A percentile compares a stretch with the other conserved stretches of the same genome.
Evolutionary conservation across 805 yeast genomes (phyloP).

Genomic region (Monosporozyma servazzii): DNA sequence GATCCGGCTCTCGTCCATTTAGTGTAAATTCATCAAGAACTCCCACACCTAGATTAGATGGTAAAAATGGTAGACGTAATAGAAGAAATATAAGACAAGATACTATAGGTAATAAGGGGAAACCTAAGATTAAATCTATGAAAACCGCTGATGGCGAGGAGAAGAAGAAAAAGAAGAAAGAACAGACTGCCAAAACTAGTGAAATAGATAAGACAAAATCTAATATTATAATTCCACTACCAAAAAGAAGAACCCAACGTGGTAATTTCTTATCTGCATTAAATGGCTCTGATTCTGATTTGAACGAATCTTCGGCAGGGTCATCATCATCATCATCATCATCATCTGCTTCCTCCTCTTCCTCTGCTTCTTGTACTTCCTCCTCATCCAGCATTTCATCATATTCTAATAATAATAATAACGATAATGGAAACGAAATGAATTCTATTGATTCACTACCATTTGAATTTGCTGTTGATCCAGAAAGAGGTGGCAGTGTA

Average conservation of each 20-base stretch:
- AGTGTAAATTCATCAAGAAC: slow-evolving; percentile 7
- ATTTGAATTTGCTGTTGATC: slow-evolving; percentile 26
- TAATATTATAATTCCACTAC: neutral
- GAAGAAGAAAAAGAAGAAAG: neutral
- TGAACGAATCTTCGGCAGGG: neutral
- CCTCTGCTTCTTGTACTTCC: neutral
- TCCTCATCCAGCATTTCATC: neutral
- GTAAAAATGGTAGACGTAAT: neutral
- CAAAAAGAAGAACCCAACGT: slow-evolving; percentile 2
- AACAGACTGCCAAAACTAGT: neutral
- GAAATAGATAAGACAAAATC: neutral
- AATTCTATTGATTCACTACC: slow-evolving; percentile 8
- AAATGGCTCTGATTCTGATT: slow-evolving; percentile 5
- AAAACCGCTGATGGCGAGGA: neutral
- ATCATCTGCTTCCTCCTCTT: slow-evolving; percentile 1
- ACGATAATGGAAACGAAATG: neutral
- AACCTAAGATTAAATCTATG: too few relatives aligned
- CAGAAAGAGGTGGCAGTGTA: slow-evolving; percentile 16
- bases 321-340: neutral
- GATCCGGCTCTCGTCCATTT: neutral
- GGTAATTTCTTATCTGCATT: slow-evolving; percentile 5
- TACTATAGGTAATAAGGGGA: neutral
- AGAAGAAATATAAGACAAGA: neutral
- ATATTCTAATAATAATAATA: neutral
- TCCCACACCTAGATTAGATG: slow-evolving; percentile 5